Percentiles rank a stretch among this genome's conserved stretches.
Conservation (phyloP, 768 basidiomycete genomes). For the Infundibulicybe gibba region DNA sequence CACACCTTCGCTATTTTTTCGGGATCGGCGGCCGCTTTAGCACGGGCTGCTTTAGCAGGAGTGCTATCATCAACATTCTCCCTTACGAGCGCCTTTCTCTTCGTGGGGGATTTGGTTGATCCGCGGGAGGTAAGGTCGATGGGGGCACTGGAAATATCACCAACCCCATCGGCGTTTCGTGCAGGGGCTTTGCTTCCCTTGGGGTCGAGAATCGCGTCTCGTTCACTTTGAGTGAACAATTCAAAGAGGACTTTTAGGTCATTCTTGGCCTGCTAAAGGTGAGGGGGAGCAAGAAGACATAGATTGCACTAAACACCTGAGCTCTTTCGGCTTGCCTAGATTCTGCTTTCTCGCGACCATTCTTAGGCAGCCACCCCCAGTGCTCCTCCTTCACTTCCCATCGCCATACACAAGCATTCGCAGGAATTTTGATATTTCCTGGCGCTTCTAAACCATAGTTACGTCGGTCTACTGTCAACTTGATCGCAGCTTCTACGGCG, state of each 20-base stretch:
- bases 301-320: slow-evolving; percentile 41
- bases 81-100: not conserved
- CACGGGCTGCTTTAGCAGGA: slow-evolving; percentile 23
- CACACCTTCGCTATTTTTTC: slow-evolving; percentile 58
- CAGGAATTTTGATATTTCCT: slow-evolving; percentile 49
- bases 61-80: slow-evolving; percentile 12
- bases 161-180: slow-evolving; percentile 19
- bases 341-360: slow-evolving; percentile 58
- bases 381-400: slow-evolving; percentile 76
- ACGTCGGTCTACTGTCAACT: slow-evolving; percentile 55
- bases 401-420: slow-evolving; percentile 72
- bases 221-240: slow-evolving; percentile 54
- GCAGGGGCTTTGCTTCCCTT: slow-evolving; percentile 33
- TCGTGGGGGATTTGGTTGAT: not conserved
- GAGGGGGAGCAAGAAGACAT: not conserved
- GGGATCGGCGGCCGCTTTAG: slow-evolving; percentile 51
- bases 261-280: slow-evolving; percentile 48
- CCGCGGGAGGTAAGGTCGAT: not conserved
- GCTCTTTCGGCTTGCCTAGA: slow-evolving; percentile 58
- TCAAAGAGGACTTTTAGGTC: slow-evolving; percentile 54
- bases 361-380: slow-evolving; percentile 64
- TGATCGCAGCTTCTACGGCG: slow-evolving; percentile 66
- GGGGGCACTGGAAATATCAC: no score
- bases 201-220: slow-evolving; percentile 51
- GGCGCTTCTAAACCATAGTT: slow-evolving; percentile 77